These are phyloP conservation scores for Fragaria nilgerrensis DNA, from an alignment of 306 rosid genomes.

Conservation along the genomic window DNA sequence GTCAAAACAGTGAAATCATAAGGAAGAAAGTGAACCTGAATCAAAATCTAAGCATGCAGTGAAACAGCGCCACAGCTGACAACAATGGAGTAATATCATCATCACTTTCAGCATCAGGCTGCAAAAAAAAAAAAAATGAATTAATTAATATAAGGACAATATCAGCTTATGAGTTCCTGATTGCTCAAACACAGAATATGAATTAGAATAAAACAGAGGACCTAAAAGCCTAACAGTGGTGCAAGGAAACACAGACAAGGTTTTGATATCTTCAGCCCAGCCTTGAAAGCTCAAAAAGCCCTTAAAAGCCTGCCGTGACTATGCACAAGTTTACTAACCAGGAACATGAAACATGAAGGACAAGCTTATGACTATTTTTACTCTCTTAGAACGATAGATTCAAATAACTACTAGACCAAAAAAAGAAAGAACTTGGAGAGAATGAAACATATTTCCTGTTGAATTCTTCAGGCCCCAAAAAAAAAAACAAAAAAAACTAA, in stretches of 20 bases:
- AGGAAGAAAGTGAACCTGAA: conserved; percentile 57
- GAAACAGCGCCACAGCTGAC: conserved; percentile 94
- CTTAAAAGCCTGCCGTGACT: not conserved
- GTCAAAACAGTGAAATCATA: conserved; percentile 13
- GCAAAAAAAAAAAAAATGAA: conserved; percentile 36
- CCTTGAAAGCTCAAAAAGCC: not conserved
- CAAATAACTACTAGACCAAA: not conserved
- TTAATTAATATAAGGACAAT: conserved; percentile 4
- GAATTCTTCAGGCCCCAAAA: not conserved
- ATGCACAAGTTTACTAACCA: not conserved
- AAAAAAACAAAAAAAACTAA: not conserved
- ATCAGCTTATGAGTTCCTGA: not conserved
- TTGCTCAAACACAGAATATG: not conserved
- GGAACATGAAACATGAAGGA: not conserved
- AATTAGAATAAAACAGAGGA: not conserved
- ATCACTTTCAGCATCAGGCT: conserved; percentile 92
- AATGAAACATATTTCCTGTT: not conserved
- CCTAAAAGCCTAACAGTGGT: not conserved
- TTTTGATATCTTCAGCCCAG: not conserved
- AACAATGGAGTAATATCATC: conserved; percentile 83
- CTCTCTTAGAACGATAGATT: too few relatives aligned
- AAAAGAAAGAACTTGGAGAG: not conserved
- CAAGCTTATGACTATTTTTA: not conserved
- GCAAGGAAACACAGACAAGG: not conserved
- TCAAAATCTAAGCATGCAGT: conserved; percentile 76